Conservation (phyloP, 2,329 filamentous ascomycete species). For the Calonectria pteridis region DNA sequence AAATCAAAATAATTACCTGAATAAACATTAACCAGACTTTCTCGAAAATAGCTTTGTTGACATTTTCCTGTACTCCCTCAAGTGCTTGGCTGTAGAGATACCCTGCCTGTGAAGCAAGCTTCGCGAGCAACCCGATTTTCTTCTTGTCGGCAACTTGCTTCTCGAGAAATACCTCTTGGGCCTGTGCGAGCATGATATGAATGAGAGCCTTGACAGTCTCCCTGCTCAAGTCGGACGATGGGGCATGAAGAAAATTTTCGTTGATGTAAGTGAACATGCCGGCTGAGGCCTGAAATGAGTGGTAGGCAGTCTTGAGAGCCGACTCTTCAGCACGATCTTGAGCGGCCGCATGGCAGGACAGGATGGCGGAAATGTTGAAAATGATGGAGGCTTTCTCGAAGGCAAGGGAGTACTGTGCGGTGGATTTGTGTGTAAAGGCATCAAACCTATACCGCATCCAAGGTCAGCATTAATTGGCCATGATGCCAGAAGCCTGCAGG, state of each 20-base stretch:
- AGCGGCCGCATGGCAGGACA: constrained; percentile 94
- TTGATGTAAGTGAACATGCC: constrained; percentile 99
- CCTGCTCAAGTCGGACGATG: constrained; percentile 93
- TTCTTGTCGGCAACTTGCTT: constrained; percentile 95
- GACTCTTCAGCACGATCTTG: constrained; percentile 94
- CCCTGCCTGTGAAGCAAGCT: constrained; percentile 90
- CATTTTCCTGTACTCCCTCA: constrained; percentile 93
- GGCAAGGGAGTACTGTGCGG: constrained; percentile 93
- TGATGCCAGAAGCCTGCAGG: neutral
- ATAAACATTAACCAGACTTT: constrained; percentile 90
- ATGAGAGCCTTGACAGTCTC: constrained; percentile 97
- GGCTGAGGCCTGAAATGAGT: constrained; percentile 97
- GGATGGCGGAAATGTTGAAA: constrained; percentile 97
- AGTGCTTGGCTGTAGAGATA: constrained; percentile 89
- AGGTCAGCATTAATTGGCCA: constrained; percentile 22
- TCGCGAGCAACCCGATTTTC: constrained; percentile 91
- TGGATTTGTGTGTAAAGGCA: constrained; percentile 99
- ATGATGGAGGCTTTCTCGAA: constrained; percentile 99
- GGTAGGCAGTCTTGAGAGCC: constrained; percentile 95
- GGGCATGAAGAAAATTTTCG: constrained; percentile 98
- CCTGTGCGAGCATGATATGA: constrained; percentile 92
- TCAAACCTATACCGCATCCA: constrained; percentile 80
- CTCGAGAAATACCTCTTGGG: constrained; percentile 96
- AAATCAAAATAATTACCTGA: constrained; percentile 67
- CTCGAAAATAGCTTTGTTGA: constrained; percentile 91